Percentiles rank a stretch among this genome's conserved stretches.
These are phyloP conservation scores for Fusarium albidum DNA, from an alignment of 2,329 filamentous ascomycete genomes.

Conservation along the genomic window DNA sequence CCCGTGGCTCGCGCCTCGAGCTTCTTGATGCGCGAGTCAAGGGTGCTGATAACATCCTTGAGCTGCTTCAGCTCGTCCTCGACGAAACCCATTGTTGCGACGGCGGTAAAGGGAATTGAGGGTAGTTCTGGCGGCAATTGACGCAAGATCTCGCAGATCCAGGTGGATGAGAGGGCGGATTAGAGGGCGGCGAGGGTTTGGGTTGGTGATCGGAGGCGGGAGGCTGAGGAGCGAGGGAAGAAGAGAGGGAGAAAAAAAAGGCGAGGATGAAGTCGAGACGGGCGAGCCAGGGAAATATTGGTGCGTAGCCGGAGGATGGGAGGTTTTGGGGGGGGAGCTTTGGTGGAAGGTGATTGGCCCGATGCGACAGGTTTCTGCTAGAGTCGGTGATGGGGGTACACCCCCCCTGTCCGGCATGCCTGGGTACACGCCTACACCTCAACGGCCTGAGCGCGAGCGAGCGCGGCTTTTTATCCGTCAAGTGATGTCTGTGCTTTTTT, in stretches of 20 bases:
- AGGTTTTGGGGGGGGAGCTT: conserved; percentile 41
- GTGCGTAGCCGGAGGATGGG: conserved; percentile 44
- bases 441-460: conserved; percentile 11
- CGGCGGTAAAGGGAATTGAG: conserved; percentile 29
- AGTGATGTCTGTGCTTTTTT: conserved; percentile 8
- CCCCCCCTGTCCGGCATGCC: conserved; percentile 22
- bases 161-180: conserved; percentile 5
- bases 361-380: conserved; percentile 21
- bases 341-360: conserved; percentile 34
- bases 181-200: conserved; percentile 15
- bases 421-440: conserved; percentile 26
- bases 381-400: conserved; percentile 33
- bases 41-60: conserved; percentile 81
- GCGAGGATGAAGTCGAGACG: conserved; percentile 35
- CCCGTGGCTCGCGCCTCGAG: conserved; percentile 78
- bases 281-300: conserved; percentile 39
- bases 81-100: conserved; percentile 82
- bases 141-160: conserved; percentile 21
- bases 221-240: conserved; percentile 21
- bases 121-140: conserved; percentile 29
- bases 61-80: conserved; percentile 86
- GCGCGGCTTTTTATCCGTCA: conserved; percentile 30
- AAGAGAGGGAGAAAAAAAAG: conserved; percentile 24
- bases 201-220: conserved; percentile 12
- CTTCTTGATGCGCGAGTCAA: conserved; percentile 86